Evolutionary conservation across 495 filamentous ascomycete genomes (phyloP), one percentile per base, ranked within the genome.

Genomic region (Neurospora cerealis): DNA sequence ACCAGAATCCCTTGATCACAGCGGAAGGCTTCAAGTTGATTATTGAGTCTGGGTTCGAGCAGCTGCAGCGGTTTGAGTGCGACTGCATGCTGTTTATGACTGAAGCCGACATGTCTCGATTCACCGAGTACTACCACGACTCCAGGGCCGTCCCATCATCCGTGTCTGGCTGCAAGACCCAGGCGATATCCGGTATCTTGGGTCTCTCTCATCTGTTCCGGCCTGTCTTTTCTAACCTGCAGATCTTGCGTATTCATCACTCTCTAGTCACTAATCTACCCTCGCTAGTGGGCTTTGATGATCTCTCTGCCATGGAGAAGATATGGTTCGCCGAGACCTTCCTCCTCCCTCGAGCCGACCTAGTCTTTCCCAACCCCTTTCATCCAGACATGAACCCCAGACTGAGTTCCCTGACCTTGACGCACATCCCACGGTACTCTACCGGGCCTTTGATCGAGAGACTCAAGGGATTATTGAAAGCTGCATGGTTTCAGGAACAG

Each of bases 351-450:
- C 77, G 78, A 36, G 79, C 82, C 11, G 79, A 81, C 17, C 73
- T 81, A 9, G 77, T 79, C 13, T 87, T 83, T 73, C 83, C 85
- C 32, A 77, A 83, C 39, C 74, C 79, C 37, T 83, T 85, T 5
- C 70, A 76, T 10, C 85, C 85, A 1, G 82, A 85, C 46, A 85
- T 83, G 74, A 87, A 87, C 72, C 83, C 85, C 9, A 78, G 85
- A 8, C 78, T 86, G 46, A 74, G 74, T 10, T 82, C 81, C 2
- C 73, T 87, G 8, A 80, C 80, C 11, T 72, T 87, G 40, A 81
- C 83, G 2, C 73, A 78, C 13, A 81, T 86, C 9, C 85, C 85
- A 0, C 75, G 84, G 19, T 79, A 77, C 24, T 86, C 84, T 0
- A 76, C 79, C 9, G 85, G 85, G 0, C 79, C 75, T 8, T 73